These are phyloP conservation scores for Leccinum barrowsii DNA, from an alignment of 768 basidiomycete species.

Conservation along the genomic window DNA sequence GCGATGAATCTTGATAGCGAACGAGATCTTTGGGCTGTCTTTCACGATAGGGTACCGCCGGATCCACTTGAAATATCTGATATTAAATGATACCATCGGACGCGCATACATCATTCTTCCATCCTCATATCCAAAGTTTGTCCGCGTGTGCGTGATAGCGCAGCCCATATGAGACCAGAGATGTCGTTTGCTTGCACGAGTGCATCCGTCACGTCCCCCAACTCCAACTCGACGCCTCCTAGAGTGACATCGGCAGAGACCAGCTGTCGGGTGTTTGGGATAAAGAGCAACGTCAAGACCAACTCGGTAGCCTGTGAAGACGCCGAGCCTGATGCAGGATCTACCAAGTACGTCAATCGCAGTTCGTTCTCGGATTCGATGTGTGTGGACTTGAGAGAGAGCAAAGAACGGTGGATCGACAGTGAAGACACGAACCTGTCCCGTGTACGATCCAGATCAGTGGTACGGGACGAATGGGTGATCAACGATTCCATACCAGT, in stretches of 20 bases:
- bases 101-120: background rate
- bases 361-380: constrained; percentile 75
- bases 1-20: background rate
- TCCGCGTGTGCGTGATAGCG: constrained; percentile 46
- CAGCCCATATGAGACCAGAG: constrained; percentile 57
- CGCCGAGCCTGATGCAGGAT: constrained; percentile 25
- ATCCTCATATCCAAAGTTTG: background rate
- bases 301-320: constrained; percentile 33
- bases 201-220: constrained; percentile 57
- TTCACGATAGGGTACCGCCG: too few species aligned
- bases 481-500: constrained; percentile 49
- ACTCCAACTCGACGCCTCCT: constrained; percentile 49
- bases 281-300: constrained; percentile 59
- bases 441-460: constrained; percentile 1
- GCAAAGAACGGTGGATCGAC: constrained; percentile 57
- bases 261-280: constrained; percentile 64
- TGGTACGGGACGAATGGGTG: background rate
- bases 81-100: background rate
- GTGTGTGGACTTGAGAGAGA: constrained; percentile 56
- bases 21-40: background rate
- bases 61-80: background rate
- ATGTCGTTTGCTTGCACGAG: constrained; percentile 65
- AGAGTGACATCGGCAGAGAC: constrained; percentile 59
- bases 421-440: constrained; percentile 71
- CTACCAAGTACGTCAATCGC: constrained; percentile 59